Evolutionary conservation across 495 filamentous ascomycete species (phyloP), one percentile per base, ranked within the genome.

Genomic region (Aspergillus carlsbadensis): DNA sequence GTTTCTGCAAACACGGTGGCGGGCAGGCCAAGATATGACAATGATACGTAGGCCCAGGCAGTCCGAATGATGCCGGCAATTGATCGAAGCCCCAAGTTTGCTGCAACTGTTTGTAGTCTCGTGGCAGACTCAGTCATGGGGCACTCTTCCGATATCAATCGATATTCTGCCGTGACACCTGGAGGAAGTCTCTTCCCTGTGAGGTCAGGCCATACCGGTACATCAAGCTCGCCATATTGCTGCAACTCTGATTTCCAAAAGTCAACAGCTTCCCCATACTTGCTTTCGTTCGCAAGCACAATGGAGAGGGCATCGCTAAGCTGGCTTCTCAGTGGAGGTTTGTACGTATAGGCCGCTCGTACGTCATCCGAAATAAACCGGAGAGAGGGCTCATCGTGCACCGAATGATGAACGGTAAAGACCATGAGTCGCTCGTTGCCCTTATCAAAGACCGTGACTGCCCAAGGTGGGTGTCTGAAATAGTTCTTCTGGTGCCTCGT

Each of bases 1-100:
- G 69, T 71, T 57, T 74, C 70, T 26, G 63, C 70, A 29, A 71
- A 71, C 3, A 71, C 70, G 1, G 65, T 61, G 34, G 54, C 61
- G 8, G 68, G 64, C 5, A 65, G 43, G 15, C 67, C 69, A 20
- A 74, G 63, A 41, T 74, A 74, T 40, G 61, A 54, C 4, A 67
- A 22, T 1, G 65, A 63, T 2, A 74, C 57, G 46, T 49, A 65
- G 7, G 64, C 64, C 65, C 67, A 74, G 14, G 65, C 67, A 10
- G 66, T 56, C 20, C 67, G 58, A 33, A 74, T 55, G 10, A 74
- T 55, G 1, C 67, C 69, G 11, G 67, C 64, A 15, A 68, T 57
- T 1, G 71, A 74, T 13, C 58, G 63, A 7, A 71, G 47, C n/a
- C 69, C 71, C 14, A 72, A 36, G 18, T 56, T 31, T 15, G 60